Conservation (phyloP, 495 filamentous ascomycete species). For the Daldinia vernicosa region DNA sequence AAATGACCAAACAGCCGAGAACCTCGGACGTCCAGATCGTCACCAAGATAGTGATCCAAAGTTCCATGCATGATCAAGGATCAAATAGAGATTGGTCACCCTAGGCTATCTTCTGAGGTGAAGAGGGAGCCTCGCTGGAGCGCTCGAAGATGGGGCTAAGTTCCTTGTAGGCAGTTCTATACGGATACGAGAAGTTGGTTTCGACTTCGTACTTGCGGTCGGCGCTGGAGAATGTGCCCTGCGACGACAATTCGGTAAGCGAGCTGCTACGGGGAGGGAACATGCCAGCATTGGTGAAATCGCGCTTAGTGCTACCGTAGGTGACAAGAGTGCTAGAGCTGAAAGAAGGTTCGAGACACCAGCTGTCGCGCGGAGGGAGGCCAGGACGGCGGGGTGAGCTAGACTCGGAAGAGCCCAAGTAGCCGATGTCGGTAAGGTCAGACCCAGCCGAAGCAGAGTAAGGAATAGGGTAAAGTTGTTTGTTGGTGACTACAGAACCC, state of each 20-base stretch:
- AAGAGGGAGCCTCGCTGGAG: neutral
- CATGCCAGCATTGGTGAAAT: neutral
- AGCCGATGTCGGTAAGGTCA: neutral
- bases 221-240: neutral
- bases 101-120: neutral
- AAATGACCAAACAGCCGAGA: neutral
- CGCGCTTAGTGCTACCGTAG: neutral
- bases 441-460: neutral
- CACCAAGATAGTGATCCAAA: neutral
- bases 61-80: neutral
- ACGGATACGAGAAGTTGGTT: constrained; percentile 1
- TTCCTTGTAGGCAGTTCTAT: neutral
- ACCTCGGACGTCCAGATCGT: neutral
- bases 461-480: neutral
- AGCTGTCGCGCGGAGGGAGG: neutral
- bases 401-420: neutral
- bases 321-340: neutral
- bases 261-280: neutral
- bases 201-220: neutral
- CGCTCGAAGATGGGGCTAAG: neutral
- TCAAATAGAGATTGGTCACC: neutral
- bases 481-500: neutral
- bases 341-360: neutral
- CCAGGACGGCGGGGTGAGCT: neutral
- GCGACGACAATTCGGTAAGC: neutral